A percentile compares a stretch with the other conserved stretches of the same genome.
Evolutionary conservation across 192 early-diverging fungal species (phyloP).

Genomic region (Entomortierella parvispora): DNA sequence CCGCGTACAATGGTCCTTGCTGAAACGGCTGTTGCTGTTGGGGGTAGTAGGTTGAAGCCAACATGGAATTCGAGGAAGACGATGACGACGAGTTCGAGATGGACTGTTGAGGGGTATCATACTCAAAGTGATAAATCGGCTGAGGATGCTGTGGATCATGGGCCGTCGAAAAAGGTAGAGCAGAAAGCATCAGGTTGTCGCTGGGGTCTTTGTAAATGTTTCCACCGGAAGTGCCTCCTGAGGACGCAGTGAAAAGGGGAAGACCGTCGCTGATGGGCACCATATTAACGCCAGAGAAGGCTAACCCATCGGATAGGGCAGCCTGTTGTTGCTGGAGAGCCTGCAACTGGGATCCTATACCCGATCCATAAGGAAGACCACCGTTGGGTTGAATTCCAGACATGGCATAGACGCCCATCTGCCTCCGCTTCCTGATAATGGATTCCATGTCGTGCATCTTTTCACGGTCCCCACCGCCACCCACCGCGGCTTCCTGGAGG

Average conservation of each 20-base stretch:
- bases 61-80: background rate
- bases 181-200: no score
- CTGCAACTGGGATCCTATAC: background rate
- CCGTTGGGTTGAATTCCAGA: slow-evolving; percentile 25
- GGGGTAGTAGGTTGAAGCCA: background rate
- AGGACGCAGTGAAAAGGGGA: no score
- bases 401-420: slow-evolving; percentile 31
- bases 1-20: no score
- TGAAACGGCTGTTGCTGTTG: no score
- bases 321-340: background rate
- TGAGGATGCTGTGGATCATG: background rate
- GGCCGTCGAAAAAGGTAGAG: background rate
- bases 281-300: no score
- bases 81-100: background rate
- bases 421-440: slow-evolving; percentile 31
- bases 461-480: background rate
- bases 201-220: no score
- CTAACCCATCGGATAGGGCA: background rate
- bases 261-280: no score
- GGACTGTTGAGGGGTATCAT: background rate
- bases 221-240: no score
- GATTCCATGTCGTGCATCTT: slow-evolving; percentile 29
- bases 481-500: background rate
- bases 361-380: slow-evolving; percentile 2
- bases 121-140: slow-evolving; percentile 13